These are phyloP conservation scores for Friedmanniomyces simplex DNA, from an alignment of 495 filamentous ascomycete species.

Conservation along the genomic window DNA sequence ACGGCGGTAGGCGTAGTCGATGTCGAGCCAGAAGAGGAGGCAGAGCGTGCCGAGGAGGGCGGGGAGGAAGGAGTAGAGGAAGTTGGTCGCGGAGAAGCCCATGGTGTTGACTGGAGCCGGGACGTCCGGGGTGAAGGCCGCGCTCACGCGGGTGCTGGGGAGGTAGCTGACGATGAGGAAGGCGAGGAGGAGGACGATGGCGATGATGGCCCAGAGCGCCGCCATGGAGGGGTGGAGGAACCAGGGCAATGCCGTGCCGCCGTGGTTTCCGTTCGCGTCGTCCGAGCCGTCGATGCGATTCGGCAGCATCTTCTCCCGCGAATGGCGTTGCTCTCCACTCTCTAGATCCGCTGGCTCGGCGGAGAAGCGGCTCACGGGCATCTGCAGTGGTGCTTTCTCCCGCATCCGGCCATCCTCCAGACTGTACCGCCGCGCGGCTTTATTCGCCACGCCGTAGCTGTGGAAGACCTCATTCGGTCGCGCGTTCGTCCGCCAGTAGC, in stretches of 20 bases:
- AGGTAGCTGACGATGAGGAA: conserved; percentile 71
- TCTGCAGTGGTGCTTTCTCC: conserved; percentile 15
- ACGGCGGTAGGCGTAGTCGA: conserved; percentile 65
- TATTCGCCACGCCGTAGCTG: conserved; percentile 57
- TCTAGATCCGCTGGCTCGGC: conserved; percentile 32
- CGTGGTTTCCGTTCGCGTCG: conserved; percentile 19
- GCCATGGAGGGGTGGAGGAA: conserved; percentile 56
- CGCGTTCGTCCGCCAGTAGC: conserved; percentile 67
- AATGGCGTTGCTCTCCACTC: conserved; percentile 32
- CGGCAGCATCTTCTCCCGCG: conserved; percentile 19
- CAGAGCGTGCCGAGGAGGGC: conserved; percentile 62
- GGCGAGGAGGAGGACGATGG: conserved; percentile 56
- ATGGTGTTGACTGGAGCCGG: conserved; percentile 46
- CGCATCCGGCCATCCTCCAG: conserved; percentile 37
- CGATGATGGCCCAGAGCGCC: conserved; percentile 51
- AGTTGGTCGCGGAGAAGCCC: conserved; percentile 77
- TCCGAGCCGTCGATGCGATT: not conserved
- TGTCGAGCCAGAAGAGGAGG: conserved; percentile 65
- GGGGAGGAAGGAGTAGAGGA: conserved; percentile 79
- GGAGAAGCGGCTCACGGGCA: conserved; percentile 8
- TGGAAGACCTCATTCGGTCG: conserved; percentile 46
- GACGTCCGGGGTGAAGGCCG: conserved; percentile 62
- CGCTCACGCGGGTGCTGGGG: conserved; percentile 43
- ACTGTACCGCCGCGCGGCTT: conserved; percentile 48
- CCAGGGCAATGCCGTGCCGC: conserved; percentile 51